Base-by-base conservation (phyloP, 2,329 filamentous ascomycete species). In the Sarocladiaceae sp. region DNA sequence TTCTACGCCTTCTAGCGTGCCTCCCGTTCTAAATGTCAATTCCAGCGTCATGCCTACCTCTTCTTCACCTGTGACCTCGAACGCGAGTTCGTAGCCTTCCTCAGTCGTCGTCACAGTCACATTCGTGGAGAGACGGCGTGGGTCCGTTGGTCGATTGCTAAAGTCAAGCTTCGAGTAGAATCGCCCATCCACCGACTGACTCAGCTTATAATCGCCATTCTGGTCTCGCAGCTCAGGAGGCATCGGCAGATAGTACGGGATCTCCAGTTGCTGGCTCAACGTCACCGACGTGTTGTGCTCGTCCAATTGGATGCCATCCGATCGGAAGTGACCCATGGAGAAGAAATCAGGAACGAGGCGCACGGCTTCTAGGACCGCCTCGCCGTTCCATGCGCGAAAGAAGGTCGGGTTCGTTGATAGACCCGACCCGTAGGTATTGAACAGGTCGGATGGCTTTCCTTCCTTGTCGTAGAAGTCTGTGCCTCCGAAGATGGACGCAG, bases 311-410 rank as follows among this genome's bases (percentile, higher is more conserved):
- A 52, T 40, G 6, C 50, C 50, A 33, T 33, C 46, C 41, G 50
- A 52, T 10, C 50, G 48, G 45, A 52, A 52, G 47, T 52, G 50
- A 7, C 50, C 50, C 50, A 52, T 52, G 44, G 48, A 48, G 50
- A 52, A 52, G 48, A 52, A 52, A 44, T 52, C 48, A 12, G 50
- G 48, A 23, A 50, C 45, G 16, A 52, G 41, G 4, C 50, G 50
- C 19, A 52, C 43, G 31, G 24, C 50, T 32, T 52, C 50, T 20
- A 52, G 47, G 10, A 44, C 47, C 2, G 42, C 27, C 20, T 43
- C 21, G 40, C 50, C 50, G 41, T 52, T 52, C 47, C 48, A 52
- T 6, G 50, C 50, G 26, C 50, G 48, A 42, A 52, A 52, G 29
- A 52, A 33, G 27, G 48, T 50, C 39, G 50, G 50, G 44, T 52